Percentiles rank a stretch among this genome's conserved stretches.
phyloP scores from a whole-genome alignment of 2,329 filamentous ascomycete genomes.

The Parafenestella ontariensis region DNA sequence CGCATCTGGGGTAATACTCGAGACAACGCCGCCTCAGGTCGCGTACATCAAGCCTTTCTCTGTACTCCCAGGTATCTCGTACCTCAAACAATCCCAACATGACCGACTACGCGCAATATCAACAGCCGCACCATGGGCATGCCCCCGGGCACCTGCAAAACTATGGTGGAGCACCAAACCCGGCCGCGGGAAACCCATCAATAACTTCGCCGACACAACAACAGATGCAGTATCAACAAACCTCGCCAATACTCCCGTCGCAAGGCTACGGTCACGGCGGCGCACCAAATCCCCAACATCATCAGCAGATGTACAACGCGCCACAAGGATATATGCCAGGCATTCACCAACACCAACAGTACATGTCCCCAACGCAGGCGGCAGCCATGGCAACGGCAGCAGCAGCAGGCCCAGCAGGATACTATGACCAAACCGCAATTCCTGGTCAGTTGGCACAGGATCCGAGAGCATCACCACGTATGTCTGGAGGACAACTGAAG shows the following conservation, averaged over 20 bases:
- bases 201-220: slow-evolving; percentile 77
- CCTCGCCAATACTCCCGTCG: slow-evolving; percentile 80
- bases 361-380: slow-evolving; percentile 84
- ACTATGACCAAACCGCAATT: slow-evolving; percentile 69
- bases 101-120: slow-evolving; percentile 60
- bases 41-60: slow-evolving; percentile 31
- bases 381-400: slow-evolving; percentile 95
- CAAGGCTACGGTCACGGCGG: slow-evolving; percentile 73
- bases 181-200: slow-evolving; percentile 48
- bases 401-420: slow-evolving; percentile 75
- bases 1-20: slow-evolving; percentile 42
- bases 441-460: slow-evolving; percentile 64
- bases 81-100: slow-evolving; percentile 33
- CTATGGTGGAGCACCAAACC: slow-evolving; percentile 47
- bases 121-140: slow-evolving; percentile 56
- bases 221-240: slow-evolving; percentile 63
- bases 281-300: slow-evolving; percentile 66
- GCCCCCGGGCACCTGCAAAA: slow-evolving; percentile 50
- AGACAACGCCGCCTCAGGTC: slow-evolving; percentile 32
- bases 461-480: slow-evolving; percentile 73
- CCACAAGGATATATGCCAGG: slow-evolving; percentile 76
- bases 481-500: slow-evolving; percentile 73
- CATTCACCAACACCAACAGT: slow-evolving; percentile 71
- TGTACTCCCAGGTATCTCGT: slow-evolving; percentile 32
- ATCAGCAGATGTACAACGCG: slow-evolving; percentile 80